Conservation (phyloP, 2,329 filamentous ascomycete species). For the Lizonia empirigonia region DNA sequence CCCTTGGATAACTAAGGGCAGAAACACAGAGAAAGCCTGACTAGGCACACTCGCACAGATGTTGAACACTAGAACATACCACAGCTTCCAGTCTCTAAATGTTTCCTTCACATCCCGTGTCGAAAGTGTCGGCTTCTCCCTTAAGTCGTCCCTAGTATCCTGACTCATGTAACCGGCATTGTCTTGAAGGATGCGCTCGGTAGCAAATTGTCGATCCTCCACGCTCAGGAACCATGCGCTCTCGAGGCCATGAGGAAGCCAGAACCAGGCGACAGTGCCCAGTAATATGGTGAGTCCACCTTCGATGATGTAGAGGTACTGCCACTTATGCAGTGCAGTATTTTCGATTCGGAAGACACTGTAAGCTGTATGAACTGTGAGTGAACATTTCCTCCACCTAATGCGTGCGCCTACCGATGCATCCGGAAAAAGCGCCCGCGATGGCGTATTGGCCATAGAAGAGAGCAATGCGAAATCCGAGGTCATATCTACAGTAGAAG, state of each 20-base stretch:
- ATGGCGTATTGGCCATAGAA: conserved; percentile 53
- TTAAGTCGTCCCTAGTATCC: conserved; percentile 1
- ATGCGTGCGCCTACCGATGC: conserved; percentile 32
- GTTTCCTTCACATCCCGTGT: conserved; percentile 27
- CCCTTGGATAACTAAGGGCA: conserved; percentile 55
- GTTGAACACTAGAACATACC: conserved; percentile 44
- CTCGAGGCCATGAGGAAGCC: conserved; percentile 33
- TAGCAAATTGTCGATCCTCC: conserved; percentile 24
- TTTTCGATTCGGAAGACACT: conserved; percentile 56
- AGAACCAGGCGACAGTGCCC: conserved; percentile 34
- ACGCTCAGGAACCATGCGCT: conserved; percentile 49
- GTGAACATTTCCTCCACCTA: background rate
- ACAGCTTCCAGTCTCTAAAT: conserved; percentile 29
- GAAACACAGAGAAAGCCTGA: conserved; percentile 49
- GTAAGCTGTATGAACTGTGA: conserved; percentile 28
- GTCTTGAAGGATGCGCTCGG: conserved; percentile 24
- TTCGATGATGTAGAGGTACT: conserved; percentile 55
- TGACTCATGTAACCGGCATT: conserved; percentile 10
- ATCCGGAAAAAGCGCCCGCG: conserved; percentile 51
- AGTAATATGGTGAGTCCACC: conserved; percentile 44
- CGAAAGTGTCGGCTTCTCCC: conserved; percentile 17
- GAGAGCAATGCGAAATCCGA: conserved; percentile 52
- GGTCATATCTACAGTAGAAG: conserved; percentile 53
- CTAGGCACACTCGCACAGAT: conserved; percentile 51
- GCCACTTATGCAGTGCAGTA: conserved; percentile 53